Evolutionary conservation across 2,329 filamentous ascomycete species (phyloP).

Genomic region (Hypomyces rosellus): DNA sequence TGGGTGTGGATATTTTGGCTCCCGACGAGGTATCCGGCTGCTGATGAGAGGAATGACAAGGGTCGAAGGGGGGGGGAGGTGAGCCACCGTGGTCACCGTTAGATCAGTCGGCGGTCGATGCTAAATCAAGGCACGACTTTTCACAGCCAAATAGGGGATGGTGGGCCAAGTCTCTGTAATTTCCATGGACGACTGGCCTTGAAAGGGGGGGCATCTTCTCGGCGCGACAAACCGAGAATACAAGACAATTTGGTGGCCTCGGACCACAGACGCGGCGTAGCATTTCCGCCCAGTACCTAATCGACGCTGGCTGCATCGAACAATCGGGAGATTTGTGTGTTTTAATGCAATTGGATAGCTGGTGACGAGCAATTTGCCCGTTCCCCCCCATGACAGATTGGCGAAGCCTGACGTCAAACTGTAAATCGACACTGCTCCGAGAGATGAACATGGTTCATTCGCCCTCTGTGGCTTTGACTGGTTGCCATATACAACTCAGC

Average conservation of each 20-base stretch:
- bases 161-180: conserved; percentile 15
- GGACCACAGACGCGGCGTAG: background rate
- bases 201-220: background rate
- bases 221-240: background rate
- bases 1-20: conserved; percentile 8
- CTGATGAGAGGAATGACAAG: conserved; percentile 6
- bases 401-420: conserved; percentile 4
- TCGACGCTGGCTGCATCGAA: too few species aligned
- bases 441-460: conserved; percentile 17
- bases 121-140: conserved; percentile 8
- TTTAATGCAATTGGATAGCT: too few species aligned
- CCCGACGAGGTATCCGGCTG: conserved; percentile 11
- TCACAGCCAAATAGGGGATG: conserved; percentile 10
- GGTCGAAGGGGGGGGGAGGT: conserved; percentile 11
- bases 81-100: conserved; percentile 22
- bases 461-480: background rate
- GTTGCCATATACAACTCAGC: background rate
- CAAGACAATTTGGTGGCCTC: background rate
- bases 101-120: conserved; percentile 12
- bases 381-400: conserved; percentile 3
- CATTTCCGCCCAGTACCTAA: too few species aligned
- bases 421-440: conserved; percentile 10
- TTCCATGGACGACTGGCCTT: conserved; percentile 11
- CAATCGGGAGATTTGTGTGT: too few species aligned
- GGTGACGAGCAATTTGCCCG: too few species aligned